Percentiles rank a stretch among this genome's conserved stretches.
Conservation (phyloP, 805 yeast species). For the Wickerhamomyces bisporus region DNA sequence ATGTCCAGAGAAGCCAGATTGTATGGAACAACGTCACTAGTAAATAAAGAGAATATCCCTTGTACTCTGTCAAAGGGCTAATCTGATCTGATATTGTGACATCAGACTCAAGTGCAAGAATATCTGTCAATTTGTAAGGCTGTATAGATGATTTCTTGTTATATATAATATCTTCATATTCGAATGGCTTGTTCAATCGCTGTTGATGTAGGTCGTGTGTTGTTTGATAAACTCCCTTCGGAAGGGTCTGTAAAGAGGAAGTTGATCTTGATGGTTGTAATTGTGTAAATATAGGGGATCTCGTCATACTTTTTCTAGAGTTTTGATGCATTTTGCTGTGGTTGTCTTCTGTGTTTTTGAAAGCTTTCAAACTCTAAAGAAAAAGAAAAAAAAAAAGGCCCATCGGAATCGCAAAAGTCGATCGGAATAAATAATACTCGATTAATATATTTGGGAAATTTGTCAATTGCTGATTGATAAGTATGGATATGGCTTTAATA, state of each 20-base stretch:
- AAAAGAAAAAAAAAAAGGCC: too few relatives aligned
- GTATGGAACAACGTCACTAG: constrained; percentile 51
- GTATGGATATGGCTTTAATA: too few relatives aligned
- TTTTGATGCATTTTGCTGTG: too few relatives aligned
- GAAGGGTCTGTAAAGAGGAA: constrained; percentile 2
- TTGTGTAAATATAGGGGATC: too few relatives aligned
- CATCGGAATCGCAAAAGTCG: too few relatives aligned
- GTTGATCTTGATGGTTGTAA: constrained; percentile 5
- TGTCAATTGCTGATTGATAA: too few relatives aligned
- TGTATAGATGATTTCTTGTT: neutral
- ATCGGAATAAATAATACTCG: too few relatives aligned
- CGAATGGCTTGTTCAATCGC: constrained; percentile 5
- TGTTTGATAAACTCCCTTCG: neutral
- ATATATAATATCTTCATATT: constrained; percentile 19
- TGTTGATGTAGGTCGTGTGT: neutral
- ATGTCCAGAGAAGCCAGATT: constrained; percentile 68
- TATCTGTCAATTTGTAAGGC: constrained; percentile 35
- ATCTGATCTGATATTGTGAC: constrained; percentile 53
- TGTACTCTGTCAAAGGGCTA: constrained; percentile 69
- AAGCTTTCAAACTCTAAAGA: too few relatives aligned
- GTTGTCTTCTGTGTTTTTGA: too few relatives aligned
- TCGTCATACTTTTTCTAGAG: too few relatives aligned
- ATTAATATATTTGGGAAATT: too few relatives aligned
- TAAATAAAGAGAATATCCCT: constrained; percentile 80
- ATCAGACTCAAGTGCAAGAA: constrained; percentile 59